Evolutionary conservation across 2,329 filamentous ascomycete genomes (phyloP), one percentile per base, ranked within the genome.

Genomic region (Pestalotiopsis sp.): DNA sequence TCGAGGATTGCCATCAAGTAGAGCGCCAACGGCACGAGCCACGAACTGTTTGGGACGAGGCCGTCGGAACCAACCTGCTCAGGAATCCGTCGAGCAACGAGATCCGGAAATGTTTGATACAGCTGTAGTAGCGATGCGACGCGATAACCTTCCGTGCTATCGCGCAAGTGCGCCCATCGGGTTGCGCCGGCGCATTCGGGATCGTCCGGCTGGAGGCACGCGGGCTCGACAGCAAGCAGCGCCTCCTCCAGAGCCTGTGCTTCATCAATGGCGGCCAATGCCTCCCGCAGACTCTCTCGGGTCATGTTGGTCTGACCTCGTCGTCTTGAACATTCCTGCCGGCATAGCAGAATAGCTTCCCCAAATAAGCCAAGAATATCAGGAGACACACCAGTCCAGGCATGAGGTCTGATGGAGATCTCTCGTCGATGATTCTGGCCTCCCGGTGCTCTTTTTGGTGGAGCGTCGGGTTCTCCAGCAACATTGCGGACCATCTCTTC

Each of bases 341-440:
- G 63, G 38, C 63, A 65, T 22, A 65, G 44, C 5, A 24, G 52
- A 14, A 65, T 57, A 4, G 48, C 63, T 7, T 48, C 39, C 1
- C 63, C 63, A 39, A 65, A 65, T 9, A 65, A 22, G 44, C 30
- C 44, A 44, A 65, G 63, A n/a, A 65, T 30, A 17, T 65, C 63
- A 17, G 63, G 63, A 20, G 63, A 65, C n/a, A 65, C 63, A 22
- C 63, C 63, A 38, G 63, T 65, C 63, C 63, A 65, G 4, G 63
- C 63, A 20, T 65, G 63, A 35, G 63, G 63, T 26, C 11, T 13
- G 4, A 38, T 48, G 26, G 63, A 56, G 5, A 65, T 24, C 9
- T 61, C n/a, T 40, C 58, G 13, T 35, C 30, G 11, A 3, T 13
- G 35, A 20, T 24, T 17, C 1, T 22, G 17, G 2, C 48, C 17